Evolutionary conservation across 208 protist genomes (phyloP), one percentile per base, ranked within the genome.

Genomic region (Leishmania arabica): DNA sequence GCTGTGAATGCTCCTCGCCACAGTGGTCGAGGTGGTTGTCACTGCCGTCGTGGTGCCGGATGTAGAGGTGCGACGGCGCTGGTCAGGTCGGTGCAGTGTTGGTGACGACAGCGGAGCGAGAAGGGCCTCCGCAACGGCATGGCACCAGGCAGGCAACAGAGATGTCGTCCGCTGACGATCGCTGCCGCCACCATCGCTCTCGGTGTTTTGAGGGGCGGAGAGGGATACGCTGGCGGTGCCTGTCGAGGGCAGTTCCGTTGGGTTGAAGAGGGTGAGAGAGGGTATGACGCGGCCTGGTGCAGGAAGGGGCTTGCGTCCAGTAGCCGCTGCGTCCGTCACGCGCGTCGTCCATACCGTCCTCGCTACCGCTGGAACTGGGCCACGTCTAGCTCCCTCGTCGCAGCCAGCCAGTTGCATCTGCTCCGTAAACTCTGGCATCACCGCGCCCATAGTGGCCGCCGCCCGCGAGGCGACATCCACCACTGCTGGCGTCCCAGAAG

Each of bases 81-180:
- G 81, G 51, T 0, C 64, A 72, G 27, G 69, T 15, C 17, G 40
- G 71, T 31, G 40, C 56, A 21, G 56, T 56, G 49, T 71, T 49
- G 6, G 81, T 37, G 54, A 70, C 37, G 49, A 27, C 40, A n/a
- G 40, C 47, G 81, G 72, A 13, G 71, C 60, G 37, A 81, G 82
- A 13, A 85, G 71, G 15, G 49, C 56, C 17, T 81, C 71, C 15
- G 47, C 71, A 72, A 76, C 27, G 37, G 9, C 31, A 15, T 78
- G 71, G 51, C 82, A 85, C 82, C 82, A 85, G 31, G 45, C 58
- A 31, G 82, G 82, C 34, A 85, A 40, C 37, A 72, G 65, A 6
- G 77, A 64, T 11, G 8, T 47, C n/a, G 37, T 54, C 11, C 45
- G 77, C 34, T 19, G 56, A 31, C 21, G 66, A 80, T 58, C 65